Evolutionary conservation across 2,329 filamentous ascomycete species (phyloP).

Genomic region (Hypoxylon sp.): DNA sequence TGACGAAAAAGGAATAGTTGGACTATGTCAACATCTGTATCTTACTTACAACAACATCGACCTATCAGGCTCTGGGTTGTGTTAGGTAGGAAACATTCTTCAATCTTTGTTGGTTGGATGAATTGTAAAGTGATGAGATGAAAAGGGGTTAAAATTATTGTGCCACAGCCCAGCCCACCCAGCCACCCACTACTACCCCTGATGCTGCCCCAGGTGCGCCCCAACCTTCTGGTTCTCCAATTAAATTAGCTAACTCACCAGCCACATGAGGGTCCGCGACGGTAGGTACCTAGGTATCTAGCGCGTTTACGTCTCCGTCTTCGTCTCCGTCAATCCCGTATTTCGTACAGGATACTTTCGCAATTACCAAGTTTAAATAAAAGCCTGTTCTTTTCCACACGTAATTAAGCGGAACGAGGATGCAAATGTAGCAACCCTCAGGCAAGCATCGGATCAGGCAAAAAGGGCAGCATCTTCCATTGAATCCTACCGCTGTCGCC

Average conservation of each 20-base stretch:
- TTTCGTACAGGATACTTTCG: slow-evolving; percentile 18
- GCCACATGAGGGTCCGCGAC: slow-evolving; percentile 4
- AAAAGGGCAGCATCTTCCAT: not conserved
- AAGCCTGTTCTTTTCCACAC: slow-evolving; percentile 1
- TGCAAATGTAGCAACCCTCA: not conserved
- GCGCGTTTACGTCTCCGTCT: slow-evolving; percentile 18
- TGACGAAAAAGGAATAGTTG: too few relatives aligned
- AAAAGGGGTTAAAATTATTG: not conserved
- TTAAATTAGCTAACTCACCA: slow-evolving; percentile 8
- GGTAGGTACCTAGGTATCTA: slow-evolving; percentile 5
- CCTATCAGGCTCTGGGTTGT: not conserved
- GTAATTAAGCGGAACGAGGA: slow-evolving; percentile 16
- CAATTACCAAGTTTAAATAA: slow-evolving; percentile 15
- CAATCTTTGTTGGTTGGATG: not conserved
- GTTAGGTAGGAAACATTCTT: not conserved
- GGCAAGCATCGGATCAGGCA: slow-evolving; percentile 2
- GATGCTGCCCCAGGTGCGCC: not conserved
- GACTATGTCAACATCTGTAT: too few relatives aligned
- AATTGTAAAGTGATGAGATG: not conserved
- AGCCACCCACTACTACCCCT: not conserved
- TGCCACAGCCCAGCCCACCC: slow-evolving; percentile 1
- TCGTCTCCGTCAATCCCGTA: slow-evolving; percentile 28
- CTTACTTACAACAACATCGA: too few relatives aligned
- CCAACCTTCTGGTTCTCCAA: not conserved
- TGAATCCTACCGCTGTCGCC: slow-evolving; percentile 8